Evolutionary conservation across 371 early-diverging fungal genomes (phyloP), one percentile per base, ranked within the genome.

Genomic region (Rhizomucor miehei): DNA sequence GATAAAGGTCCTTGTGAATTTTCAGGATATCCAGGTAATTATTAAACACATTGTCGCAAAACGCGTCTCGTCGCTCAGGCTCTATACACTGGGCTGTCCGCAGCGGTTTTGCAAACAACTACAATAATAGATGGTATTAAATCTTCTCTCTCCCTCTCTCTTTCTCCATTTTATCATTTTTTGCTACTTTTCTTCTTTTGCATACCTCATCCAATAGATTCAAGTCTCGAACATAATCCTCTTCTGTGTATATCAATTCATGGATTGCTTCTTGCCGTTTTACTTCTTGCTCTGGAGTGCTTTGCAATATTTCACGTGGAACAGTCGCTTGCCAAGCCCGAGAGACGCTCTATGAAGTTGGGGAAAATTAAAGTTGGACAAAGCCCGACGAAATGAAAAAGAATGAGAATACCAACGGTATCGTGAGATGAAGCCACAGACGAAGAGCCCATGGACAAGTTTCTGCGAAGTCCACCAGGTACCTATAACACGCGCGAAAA

Each of bases 261-360:
- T 87, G 94, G 57, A 97, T 91, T 13, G 88, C 88, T 67, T 97
- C 95, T 64, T 97, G 97, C 1, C 97, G 80, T 54, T 87, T 89
- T 57, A 86, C 83, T 68, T 97, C 97, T 37, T 79, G 62, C 23
- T 82, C 73, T 11, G 90, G 86, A 6, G 91, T 81, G 0, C 85
- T 79, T 25, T 89, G 82, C 4, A 88, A 63, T 14, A 96, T 75
- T 9, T 88, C 88, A 50, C 81, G 82, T 3, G 93, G 80, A 3
- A 89, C 89, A 5, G 80, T 69, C 36, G 77, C 82, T 36, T 87
- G 85, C 92, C 90, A 91, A 54, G 82, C 77, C 52, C 71, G 77
- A 54, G 68, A 76, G 55, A 54, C 41, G 38, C 47, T 65, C 76
- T 69, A 62, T 23, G 17, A 43, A 16, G 16, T 21, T 19, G 29